A percentile compares a stretch with the other conserved stretches of the same genome.
phyloP scores from a whole-genome alignment of 2,329 filamentous ascomycete species.

The Aureobasidium sp. region DNA sequence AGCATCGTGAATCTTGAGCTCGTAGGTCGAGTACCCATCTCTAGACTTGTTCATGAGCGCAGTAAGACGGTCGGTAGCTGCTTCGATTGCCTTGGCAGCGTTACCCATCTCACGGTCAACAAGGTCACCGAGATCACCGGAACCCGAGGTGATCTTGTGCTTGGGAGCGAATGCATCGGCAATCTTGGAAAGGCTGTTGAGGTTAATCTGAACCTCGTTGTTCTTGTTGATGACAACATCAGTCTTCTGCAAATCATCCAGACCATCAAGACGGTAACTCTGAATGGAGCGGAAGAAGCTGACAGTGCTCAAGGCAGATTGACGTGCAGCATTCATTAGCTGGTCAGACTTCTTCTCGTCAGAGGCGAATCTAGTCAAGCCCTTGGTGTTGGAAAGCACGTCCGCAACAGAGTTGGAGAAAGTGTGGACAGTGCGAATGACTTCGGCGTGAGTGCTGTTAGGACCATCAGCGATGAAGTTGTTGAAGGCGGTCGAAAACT shows the following conservation, averaged over 20 bases:
- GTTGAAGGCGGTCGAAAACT: slow-evolving; percentile 97
- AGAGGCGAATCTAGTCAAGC: slow-evolving; percentile 82
- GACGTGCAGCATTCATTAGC: slow-evolving; percentile 72
- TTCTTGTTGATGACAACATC: slow-evolving; percentile 97
- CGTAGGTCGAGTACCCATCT: slow-evolving; percentile 91
- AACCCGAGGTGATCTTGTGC: slow-evolving; percentile 69
- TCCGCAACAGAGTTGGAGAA: slow-evolving; percentile 89
- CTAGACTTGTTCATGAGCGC: slow-evolving; percentile 96
- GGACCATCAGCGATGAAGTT: slow-evolving; percentile 97
- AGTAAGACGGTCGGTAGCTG: slow-evolving; percentile 77
- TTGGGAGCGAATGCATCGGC: slow-evolving; percentile 88
- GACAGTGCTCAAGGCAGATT: slow-evolving; percentile 79
- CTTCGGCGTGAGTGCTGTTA: slow-evolving; percentile 78
- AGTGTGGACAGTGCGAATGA: slow-evolving; percentile 86
- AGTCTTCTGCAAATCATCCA: slow-evolving; percentile 87
- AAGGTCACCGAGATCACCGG: slow-evolving; percentile 84
- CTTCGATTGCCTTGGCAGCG: slow-evolving; percentile 90
- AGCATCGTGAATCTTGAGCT: slow-evolving; percentile 89
- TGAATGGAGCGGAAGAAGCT: slow-evolving; percentile 92
- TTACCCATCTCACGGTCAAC: slow-evolving; percentile 89
- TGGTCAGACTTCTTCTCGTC: slow-evolving; percentile 93
- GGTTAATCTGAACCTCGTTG: slow-evolving; percentile 87
- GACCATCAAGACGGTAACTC: slow-evolving; percentile 85
- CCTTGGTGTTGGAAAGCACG: slow-evolving; percentile 93
- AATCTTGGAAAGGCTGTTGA: slow-evolving; percentile 89